Evolutionary conservation across 495 filamentous ascomycete species (phyloP).

Genomic region (Xylaria cubensis): DNA sequence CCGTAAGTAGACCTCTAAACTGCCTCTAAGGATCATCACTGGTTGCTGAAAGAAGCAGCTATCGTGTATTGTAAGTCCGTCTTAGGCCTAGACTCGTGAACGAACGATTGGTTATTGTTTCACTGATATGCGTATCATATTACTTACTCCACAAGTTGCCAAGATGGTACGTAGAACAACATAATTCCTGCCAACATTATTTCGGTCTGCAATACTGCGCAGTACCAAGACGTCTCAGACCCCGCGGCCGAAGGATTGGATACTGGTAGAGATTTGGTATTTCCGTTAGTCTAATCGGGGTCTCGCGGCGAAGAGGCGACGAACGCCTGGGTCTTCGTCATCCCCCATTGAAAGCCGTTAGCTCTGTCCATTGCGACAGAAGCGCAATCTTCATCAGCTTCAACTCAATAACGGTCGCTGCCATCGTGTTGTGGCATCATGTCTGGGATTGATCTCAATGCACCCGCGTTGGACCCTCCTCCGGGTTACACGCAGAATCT

Average conservation of each 20-base stretch:
- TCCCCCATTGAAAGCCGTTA: background rate
- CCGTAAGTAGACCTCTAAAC: background rate
- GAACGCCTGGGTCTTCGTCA: background rate
- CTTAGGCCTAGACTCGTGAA: background rate
- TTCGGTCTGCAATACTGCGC: background rate
- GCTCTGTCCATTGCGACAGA: background rate
- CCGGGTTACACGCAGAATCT: slow-evolving; percentile 36
- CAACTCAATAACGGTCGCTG: background rate
- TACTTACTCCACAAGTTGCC: slow-evolving; percentile 9
- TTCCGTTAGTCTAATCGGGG: background rate
- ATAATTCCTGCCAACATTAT: background rate
- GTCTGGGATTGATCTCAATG: slow-evolving; percentile 31
- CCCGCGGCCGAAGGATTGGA: background rate
- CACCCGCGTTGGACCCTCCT: slow-evolving; percentile 28
- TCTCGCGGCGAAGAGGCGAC: background rate
- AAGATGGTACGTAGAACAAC: background rate
- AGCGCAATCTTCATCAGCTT: background rate
- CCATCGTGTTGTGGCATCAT: slow-evolving; percentile 4
- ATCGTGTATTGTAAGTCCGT: background rate
- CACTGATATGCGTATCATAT: slow-evolving; percentile 14
- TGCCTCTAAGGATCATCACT: background rate
- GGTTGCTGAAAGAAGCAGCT: slow-evolving; percentile 8
- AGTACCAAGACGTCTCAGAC: background rate
- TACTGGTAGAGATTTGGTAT: background rate
- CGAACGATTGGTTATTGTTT: background rate